Conservation (phyloP, 768 basidiomycete genomes). For the Gymnopilus junonius region DNA sequence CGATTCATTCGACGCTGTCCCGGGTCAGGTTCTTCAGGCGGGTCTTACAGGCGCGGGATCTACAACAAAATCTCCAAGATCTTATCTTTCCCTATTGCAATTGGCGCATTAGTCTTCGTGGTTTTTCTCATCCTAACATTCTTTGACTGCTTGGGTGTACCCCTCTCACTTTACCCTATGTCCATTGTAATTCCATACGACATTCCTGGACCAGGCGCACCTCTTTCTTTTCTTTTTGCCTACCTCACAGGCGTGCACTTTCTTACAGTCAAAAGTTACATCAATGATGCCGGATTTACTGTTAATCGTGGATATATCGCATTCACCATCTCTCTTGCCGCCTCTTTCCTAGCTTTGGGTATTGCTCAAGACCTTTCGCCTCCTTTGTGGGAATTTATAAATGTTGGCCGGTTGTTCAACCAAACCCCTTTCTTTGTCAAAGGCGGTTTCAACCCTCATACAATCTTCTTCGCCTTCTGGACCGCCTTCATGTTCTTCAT, state of each 20-base stretch:
- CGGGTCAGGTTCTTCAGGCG: not conserved
- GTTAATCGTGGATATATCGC: no score
- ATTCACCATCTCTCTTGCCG: not conserved
- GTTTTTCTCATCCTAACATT: conserved; percentile 12
- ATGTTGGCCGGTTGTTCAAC: not conserved
- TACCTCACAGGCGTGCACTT: conserved; percentile 16
- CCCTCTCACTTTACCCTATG: not conserved
- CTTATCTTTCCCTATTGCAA: not conserved
- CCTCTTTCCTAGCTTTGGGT: not conserved
- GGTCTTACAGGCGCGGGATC: not conserved
- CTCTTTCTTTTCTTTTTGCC: conserved; percentile 20
- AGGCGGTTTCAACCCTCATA: conserved; percentile 6
- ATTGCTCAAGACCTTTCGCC: not conserved
- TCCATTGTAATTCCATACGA: conserved; percentile 5
- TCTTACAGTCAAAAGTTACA: conserved; percentile 10
- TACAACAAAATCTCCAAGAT: not conserved
- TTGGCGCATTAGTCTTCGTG: conserved; percentile 11
- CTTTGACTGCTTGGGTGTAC: conserved; percentile 2
- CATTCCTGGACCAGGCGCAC: conserved; percentile 17
- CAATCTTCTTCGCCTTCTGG: conserved; percentile 13
- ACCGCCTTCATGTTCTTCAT: conserved; percentile 1
- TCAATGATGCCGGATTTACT: no score
- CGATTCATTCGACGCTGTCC: conserved; percentile 1
- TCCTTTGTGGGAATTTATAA: conserved; percentile 1
- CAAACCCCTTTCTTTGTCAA: not conserved